A percentile compares a stretch with the other conserved stretches of the same genome.
phyloP scores from a whole-genome alignment of 169 alveolate genomes.

The Plasmodium fragile region DNA sequence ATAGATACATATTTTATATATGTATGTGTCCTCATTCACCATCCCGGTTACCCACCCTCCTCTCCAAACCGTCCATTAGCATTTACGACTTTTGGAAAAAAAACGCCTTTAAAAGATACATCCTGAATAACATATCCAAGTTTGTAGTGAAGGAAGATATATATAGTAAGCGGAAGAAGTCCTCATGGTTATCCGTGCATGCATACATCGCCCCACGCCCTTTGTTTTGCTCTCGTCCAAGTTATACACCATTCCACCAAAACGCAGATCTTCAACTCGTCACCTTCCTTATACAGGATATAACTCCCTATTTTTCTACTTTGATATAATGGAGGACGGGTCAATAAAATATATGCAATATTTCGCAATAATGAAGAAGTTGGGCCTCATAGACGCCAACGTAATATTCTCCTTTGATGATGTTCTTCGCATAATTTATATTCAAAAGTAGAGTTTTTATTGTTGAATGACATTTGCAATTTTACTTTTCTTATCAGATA shows the following conservation, averaged over 20 bases:
- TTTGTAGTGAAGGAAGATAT: constrained; percentile 50
- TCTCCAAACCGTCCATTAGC: constrained; percentile 1
- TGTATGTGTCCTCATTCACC: neutral
- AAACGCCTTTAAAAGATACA: constrained; percentile 42
- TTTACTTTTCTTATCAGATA: constrained; percentile 15
- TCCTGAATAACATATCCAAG: constrained; percentile 42
- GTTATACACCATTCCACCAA: neutral
- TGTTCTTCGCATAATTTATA: neutral
- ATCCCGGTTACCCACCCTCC: neutral
- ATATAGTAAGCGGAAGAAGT: constrained; percentile 25
- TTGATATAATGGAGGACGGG: constrained; percentile 50
- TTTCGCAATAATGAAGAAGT: constrained; percentile 34
- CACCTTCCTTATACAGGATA: neutral
- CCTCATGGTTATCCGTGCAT: neutral
- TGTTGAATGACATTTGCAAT: neutral
- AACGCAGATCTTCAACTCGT: neutral
- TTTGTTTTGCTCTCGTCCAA: neutral
- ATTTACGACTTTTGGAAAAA: constrained; percentile 63
- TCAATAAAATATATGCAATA: constrained; percentile 63
- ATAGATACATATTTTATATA: neutral
- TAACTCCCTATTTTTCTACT: constrained; percentile 31
- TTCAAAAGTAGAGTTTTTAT: neutral
- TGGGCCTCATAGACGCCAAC: constrained; percentile 55
- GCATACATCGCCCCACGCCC: neutral
- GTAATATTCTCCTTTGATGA: neutral